phyloP scores from a whole-genome alignment of 768 basidiomycete species.

The Botryobasidium botryosum region DNA sequence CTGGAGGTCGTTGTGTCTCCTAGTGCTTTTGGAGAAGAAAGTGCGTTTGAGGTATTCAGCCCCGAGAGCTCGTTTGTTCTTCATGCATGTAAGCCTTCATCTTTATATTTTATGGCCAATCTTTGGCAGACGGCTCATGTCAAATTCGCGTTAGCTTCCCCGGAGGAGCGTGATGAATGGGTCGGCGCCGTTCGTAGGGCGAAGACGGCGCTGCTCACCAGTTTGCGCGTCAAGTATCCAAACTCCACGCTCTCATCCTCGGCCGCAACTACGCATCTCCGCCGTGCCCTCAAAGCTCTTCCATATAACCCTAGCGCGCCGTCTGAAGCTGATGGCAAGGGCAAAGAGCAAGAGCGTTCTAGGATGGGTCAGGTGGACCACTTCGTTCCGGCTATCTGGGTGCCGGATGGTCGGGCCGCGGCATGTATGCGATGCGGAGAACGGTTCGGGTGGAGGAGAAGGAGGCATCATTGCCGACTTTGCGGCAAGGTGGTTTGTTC shows the following conservation, averaged over 20 bases:
- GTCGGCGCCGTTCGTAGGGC: slow-evolving; percentile 46
- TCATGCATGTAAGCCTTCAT: slow-evolving; percentile 37
- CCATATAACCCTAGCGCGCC: slow-evolving; percentile 39
- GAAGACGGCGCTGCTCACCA: slow-evolving; percentile 51
- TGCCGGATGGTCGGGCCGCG: slow-evolving; percentile 70
- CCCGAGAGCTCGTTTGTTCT: slow-evolving; percentile 51
- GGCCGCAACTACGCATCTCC: slow-evolving; percentile 54
- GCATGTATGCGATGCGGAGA: slow-evolving; percentile 73
- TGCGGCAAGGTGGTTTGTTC: slow-evolving; percentile 79
- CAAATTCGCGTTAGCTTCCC: slow-evolving; percentile 26
- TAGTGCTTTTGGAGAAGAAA: slow-evolving; percentile 33
- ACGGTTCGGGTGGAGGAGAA: slow-evolving; percentile 52
- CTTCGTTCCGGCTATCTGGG: slow-evolving; percentile 86
- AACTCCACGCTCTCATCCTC: slow-evolving; percentile 73
- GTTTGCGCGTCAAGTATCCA: slow-evolving; percentile 52
- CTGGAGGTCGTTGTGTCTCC: slow-evolving; percentile 49
- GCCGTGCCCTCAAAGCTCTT: slow-evolving; percentile 53
- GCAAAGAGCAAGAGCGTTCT: slow-evolving; percentile 21
- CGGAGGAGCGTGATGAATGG: slow-evolving; percentile 49
- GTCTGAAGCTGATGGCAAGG: slow-evolving; percentile 9
- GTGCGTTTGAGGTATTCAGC: slow-evolving; percentile 54
- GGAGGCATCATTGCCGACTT: slow-evolving; percentile 74
- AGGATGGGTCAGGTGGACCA: slow-evolving; percentile 36
- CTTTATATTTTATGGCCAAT: not conserved
- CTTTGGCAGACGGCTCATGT: not conserved